A percentile compares a stretch with the other conserved stretches of the same genome.
Evolutionary conservation across 805 yeast genomes (phyloP).

Genomic region (Zygotorulaspora florentina): DNA sequence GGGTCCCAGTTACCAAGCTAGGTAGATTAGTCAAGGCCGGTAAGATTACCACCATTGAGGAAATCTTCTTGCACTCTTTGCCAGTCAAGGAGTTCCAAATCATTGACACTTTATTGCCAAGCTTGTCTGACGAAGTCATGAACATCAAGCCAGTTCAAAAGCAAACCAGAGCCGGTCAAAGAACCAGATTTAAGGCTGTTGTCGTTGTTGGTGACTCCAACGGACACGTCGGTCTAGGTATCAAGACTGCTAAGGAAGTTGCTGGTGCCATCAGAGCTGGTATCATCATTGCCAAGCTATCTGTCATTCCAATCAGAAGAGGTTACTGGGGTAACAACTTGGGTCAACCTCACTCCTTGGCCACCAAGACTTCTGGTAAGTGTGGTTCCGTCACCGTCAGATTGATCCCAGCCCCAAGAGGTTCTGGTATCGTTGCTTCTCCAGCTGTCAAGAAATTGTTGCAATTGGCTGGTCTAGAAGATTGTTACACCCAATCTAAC

Average conservation of each 20-base stretch:
- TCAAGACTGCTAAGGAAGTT: conserved; percentile 99
- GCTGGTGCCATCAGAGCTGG: conserved; percentile 99
- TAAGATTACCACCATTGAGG: conserved; percentile 93
- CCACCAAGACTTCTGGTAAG: conserved; percentile 98
- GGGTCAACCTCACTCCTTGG: conserved; percentile 99
- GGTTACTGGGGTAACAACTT: conserved; percentile 99
- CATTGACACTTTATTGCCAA: conserved; percentile 94
- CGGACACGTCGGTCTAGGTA: conserved; percentile 99
- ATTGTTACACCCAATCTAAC: conserved; percentile 96
- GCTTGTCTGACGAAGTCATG: conserved; percentile 97
- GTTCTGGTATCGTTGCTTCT: conserved; percentile 99
- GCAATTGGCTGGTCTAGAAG: conserved; percentile 99
- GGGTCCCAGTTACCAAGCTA: conserved; percentile 99
- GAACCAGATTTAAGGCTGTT: conserved; percentile 99
- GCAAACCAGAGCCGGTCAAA: conserved; percentile 99
- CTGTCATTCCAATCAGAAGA: conserved; percentile 99
- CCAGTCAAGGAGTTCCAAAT: conserved; percentile 99
- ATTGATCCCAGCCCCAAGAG: conserved; percentile 99
- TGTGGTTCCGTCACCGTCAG: conserved; percentile 99
- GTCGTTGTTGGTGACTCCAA: conserved; percentile 98
- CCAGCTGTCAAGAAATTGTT: conserved; percentile 98
- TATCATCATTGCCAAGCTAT: conserved; percentile 96
- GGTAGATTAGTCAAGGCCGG: conserved; percentile 99
- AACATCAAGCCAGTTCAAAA: conserved; percentile 99
- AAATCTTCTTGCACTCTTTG: conserved; percentile 97